A percentile compares a stretch with the other conserved stretches of the same genome.
phyloP scores from a whole-genome alignment of 148 eudicot species.

The Mesembryanthemum crystallinum region DNA sequence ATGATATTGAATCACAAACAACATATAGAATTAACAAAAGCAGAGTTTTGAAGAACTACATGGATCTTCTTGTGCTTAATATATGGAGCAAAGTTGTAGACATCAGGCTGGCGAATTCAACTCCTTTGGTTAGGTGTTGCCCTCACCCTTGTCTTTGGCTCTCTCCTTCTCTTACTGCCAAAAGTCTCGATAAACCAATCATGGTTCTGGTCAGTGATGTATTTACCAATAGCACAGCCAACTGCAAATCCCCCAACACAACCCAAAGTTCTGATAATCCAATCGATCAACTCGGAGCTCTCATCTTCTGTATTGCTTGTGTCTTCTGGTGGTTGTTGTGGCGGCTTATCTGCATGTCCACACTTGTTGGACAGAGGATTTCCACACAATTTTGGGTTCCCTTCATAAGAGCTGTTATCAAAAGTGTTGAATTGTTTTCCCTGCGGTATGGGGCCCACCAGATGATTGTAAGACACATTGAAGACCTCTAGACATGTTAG shows the following conservation, averaged over 20 bases:
- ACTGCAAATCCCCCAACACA: constrained; percentile 21
- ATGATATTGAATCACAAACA: too few relatives aligned
- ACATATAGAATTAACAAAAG: too few relatives aligned
- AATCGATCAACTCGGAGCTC: constrained; percentile 12
- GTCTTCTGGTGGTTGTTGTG: not conserved
- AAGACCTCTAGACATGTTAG: constrained; percentile 33
- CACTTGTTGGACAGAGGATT: constrained; percentile 30
- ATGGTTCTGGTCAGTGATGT: constrained; percentile 22
- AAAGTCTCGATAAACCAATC: constrained; percentile 27
- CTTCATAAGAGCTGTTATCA: constrained; percentile 28
- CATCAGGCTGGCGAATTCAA: not conserved
- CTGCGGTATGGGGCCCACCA: constrained; percentile 36
- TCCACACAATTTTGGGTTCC: constrained; percentile 39
- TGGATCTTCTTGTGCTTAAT: too few relatives aligned
- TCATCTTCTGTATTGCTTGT: constrained; percentile 3
- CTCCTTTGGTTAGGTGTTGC: not conserved
- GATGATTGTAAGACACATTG: constrained; percentile 36
- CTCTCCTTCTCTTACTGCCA: not conserved
- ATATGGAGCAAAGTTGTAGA: too few relatives aligned
- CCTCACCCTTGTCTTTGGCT: constrained; percentile 2
- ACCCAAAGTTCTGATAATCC: constrained; percentile 34
- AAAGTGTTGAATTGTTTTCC: constrained; percentile 41
- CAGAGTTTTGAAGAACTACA: too few relatives aligned
- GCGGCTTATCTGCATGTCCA: not conserved
- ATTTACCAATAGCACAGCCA: constrained; percentile 29